A percentile compares a stretch with the other conserved stretches of the same genome.
phyloP scores from a whole-genome alignment of 2,329 filamentous ascomycete species.

The Neopestalotiopsis rosae region DNA sequence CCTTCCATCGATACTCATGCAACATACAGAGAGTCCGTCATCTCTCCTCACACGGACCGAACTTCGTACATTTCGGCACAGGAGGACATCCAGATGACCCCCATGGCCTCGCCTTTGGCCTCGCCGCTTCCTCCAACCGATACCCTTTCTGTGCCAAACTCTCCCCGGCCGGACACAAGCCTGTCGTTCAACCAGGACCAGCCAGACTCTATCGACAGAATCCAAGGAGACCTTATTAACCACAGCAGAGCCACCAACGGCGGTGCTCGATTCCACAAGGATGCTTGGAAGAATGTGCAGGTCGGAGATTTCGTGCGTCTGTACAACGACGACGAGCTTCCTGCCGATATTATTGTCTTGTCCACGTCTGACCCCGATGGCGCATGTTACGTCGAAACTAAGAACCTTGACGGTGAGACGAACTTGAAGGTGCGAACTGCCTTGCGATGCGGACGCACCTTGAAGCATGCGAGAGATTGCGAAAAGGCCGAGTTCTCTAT shows the following conservation, averaged over 20 bases:
- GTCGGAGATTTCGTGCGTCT: constrained; percentile 96
- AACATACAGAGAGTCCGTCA: constrained; percentile 58
- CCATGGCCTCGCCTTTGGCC: constrained; percentile 75
- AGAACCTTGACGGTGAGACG: constrained; percentile 96
- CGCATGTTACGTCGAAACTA: constrained; percentile 96
- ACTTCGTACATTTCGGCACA: constrained; percentile 59
- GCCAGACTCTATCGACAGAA: constrained; percentile 45
- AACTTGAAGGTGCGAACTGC: constrained; percentile 95
- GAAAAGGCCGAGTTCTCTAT: constrained; percentile 86
- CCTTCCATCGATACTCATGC: constrained; percentile 69
- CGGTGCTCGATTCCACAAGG: constrained; percentile 85
- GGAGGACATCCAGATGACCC: constrained; percentile 93
- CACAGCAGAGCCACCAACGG: constrained; percentile 67
- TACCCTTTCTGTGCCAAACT: constrained; percentile 31
- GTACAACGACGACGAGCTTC: constrained; percentile 95
- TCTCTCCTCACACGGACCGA: constrained; percentile 53
- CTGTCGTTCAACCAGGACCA: constrained; percentile 44
- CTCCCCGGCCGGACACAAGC: constrained; percentile 33
- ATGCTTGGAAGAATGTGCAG: constrained; percentile 93
- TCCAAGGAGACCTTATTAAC: constrained; percentile 72
- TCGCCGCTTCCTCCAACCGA: constrained; percentile 49
- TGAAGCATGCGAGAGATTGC: constrained; percentile 91
- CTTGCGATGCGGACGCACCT: constrained; percentile 79
- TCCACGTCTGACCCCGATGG: constrained; percentile 94
- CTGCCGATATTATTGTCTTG: constrained; percentile 89